phyloP scores from a whole-genome alignment of 345 rosid species.

The Hevea brasiliensis region DNA sequence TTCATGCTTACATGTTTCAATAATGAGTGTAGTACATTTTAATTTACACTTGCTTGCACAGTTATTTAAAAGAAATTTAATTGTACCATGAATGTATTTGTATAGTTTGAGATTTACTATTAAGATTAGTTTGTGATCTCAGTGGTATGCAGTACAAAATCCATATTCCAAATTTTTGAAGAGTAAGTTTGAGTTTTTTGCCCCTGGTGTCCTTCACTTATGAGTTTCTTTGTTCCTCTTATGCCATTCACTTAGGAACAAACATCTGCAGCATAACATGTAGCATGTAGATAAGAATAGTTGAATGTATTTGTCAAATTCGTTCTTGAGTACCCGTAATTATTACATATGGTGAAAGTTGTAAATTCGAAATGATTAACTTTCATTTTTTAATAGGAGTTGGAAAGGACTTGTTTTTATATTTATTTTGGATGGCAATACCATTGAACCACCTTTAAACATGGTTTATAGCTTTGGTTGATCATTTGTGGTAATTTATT shows the following conservation, averaged over 20 bases:
- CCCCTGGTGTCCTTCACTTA: background rate
- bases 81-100: background rate
- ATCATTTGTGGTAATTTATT: background rate
- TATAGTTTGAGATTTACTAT: background rate
- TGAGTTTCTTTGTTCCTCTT: background rate
- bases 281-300: background rate
- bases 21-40: background rate
- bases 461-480: background rate
- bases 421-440: background rate
- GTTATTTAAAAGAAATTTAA: background rate
- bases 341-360: background rate
- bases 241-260: background rate
- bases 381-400: background rate
- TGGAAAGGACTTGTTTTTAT: background rate
- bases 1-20: background rate
- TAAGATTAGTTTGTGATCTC: background rate
- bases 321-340: background rate
- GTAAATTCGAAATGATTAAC: background rate
- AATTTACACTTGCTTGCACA: background rate
- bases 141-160: background rate
- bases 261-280: background rate
- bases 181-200: background rate
- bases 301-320: background rate
- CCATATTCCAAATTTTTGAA: conserved; percentile 1
- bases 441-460: background rate